These are phyloP conservation scores for Xylaria palmicola DNA, from an alignment of 495 filamentous ascomycete genomes.

Conservation along the genomic window DNA sequence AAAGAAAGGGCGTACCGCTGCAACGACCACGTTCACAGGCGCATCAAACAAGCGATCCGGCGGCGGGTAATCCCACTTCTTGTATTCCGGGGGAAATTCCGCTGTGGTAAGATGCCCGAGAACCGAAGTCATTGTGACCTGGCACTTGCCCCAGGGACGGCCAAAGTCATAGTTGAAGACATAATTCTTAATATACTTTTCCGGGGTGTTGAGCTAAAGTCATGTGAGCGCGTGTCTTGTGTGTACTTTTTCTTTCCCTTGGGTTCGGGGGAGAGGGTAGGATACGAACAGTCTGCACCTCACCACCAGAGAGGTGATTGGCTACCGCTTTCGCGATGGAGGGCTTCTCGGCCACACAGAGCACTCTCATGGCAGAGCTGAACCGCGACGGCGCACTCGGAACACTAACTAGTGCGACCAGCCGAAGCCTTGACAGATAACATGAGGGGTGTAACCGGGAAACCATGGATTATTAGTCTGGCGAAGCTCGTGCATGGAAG, in stretches of 20 bases:
- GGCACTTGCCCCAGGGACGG: slow-evolving; percentile 72
- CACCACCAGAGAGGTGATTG: slow-evolving; percentile 77
- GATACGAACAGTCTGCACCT: slow-evolving; percentile 64
- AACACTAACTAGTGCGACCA: slow-evolving; percentile 6
- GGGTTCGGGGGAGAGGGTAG: neutral
- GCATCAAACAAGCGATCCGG: slow-evolving; percentile 82
- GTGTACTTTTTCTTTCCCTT: no score
- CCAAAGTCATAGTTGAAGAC: slow-evolving; percentile 86
- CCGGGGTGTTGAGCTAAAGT: slow-evolving; percentile 54
- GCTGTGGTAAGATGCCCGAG: slow-evolving; percentile 75
- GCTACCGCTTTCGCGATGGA: slow-evolving; percentile 95
- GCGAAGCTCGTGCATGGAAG: neutral
- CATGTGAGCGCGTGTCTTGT: slow-evolving; percentile 3
- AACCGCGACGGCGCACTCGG: slow-evolving; percentile 4
- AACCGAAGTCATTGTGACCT: slow-evolving; percentile 90
- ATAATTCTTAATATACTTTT: slow-evolving; percentile 90
- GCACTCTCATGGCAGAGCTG: slow-evolving; percentile 54
- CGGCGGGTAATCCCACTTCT: slow-evolving; percentile 75
- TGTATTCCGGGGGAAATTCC: slow-evolving; percentile 70
- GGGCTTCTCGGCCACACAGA: slow-evolving; percentile 97
- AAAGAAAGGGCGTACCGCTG: slow-evolving; percentile 48
- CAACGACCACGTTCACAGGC: slow-evolving; percentile 63
- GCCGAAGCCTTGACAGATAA: slow-evolving; percentile 8
- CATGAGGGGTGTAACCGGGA: slow-evolving; percentile 10
- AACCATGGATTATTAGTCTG: slow-evolving; percentile 13